Base-by-base conservation (phyloP, 257 asterid species). In the Nicotiana otophora region DNA sequence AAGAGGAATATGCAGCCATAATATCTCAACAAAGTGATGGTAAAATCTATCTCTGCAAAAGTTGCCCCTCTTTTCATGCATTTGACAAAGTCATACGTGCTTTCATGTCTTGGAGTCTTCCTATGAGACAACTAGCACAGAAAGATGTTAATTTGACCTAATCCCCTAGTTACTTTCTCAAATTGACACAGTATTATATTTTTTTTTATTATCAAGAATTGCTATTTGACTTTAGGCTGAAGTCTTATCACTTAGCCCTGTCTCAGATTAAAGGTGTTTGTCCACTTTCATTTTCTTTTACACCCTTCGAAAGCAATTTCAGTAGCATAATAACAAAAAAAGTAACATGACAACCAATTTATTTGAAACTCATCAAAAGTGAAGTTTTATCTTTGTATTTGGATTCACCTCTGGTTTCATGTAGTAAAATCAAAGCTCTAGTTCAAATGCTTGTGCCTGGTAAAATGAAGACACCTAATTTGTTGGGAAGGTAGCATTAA, bases 21-120 rank as follows among this genome's bases (percentile, higher is more conserved):
- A 77, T 96, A 83, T 84, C 96, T 89, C 92, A 89, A 86, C 98
- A 93, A 88, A 88, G 90, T 82, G 90, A 89, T 87, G 98, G 99
- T 95, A 91, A 84, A 61, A 76, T 61, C 78, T 70, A 57, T 83
- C 53, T 10, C 78, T 57, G 58, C 30, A 54, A 67, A 34, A 67
- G 77, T 78, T 84, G 51, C 67, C 81, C 63, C 42, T 7, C 80
- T 75, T 74, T 75, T 75, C 63, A 75, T 28, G 46, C 80, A 75
- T 75, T 51, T 75, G 80, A 51, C 26, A 15, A 48, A 74, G 46
- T 51, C 63, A 16, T 75, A 51, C 26, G 14, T 74, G 80, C 16
- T 75, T 3, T 75, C 80, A 15, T 51, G 80, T 7, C 3, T 58
- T 75, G 5, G 46, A 72, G 61, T 70, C 17, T 72, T 72, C 17